Evolutionary conservation across 345 rosid species (phyloP), one percentile per base, ranked within the genome.

Genomic region (Gossypium arboreum): DNA sequence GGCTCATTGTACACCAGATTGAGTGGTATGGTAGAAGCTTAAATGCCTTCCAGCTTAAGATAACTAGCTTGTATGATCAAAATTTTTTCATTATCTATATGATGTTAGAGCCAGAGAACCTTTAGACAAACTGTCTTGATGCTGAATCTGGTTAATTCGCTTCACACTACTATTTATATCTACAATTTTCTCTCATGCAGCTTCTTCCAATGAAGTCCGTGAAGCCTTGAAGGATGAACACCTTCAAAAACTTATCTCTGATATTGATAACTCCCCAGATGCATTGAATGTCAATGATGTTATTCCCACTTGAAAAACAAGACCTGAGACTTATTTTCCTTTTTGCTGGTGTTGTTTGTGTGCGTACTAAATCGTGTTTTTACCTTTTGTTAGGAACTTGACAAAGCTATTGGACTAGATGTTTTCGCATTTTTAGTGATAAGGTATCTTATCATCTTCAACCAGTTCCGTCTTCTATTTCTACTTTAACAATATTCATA

Each of bases 351-450:
- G 54, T 5, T 15, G 57, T 4, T 9, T 24, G 12, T 4, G 8
- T 41, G 11, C 22, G 71, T 45, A 29, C 76, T 77, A 59, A 83
- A 62, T 25, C 45, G 41, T 60, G 39, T 41, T 54, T 43, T 59
- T 63, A n/a, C 60, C 64, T 64, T 29, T 76, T 68, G 56, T 48
- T 73, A 87, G 90, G 91, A 83, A 78, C 84, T 89, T 0, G 88
- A 83, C 56, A 86, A 84, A 77, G 93, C 91, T 68, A 85, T 84
- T 89, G 86, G 72, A 74, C 73, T 71, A 67, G 91, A 87, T 54
- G 80, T 25, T 45, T 88, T 54, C 81, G 76, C 59, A 72, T 74
- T 66, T 81, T 87, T 51, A 20, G 87, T 1, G 92, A 87, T 52
- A 88, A 85, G 92, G 91, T 87, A 84, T 20, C 41, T 17, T 18